phyloP scores from a whole-genome alignment of 176 grass and related monocot genomes.

The Lolium perenne region DNA sequence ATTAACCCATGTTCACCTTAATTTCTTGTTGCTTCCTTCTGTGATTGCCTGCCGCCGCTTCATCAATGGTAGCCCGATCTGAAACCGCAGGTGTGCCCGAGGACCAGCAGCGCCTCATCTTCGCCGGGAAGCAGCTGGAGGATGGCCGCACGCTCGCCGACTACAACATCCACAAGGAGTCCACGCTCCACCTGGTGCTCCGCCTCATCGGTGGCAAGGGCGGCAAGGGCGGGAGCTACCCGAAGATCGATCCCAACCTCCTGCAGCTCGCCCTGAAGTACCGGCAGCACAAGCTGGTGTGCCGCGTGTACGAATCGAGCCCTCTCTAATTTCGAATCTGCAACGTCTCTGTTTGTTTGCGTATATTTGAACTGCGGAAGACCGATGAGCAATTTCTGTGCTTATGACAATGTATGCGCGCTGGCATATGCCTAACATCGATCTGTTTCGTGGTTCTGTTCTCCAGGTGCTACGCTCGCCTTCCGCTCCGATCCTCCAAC shows the following conservation, averaged over 20 bases:
- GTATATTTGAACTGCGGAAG: not conserved
- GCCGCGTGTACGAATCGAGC: not conserved
- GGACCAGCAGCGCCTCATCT: constrained; percentile 90
- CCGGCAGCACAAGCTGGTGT: constrained; percentile 1
- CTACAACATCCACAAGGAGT: constrained; percentile 98
- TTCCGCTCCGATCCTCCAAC: not conserved
- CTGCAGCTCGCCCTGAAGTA: constrained; percentile 27
- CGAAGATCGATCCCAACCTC: constrained; percentile 3
- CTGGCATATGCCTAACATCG: not conserved
- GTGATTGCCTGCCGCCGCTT: not conserved
- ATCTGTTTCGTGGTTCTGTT: not conserved
- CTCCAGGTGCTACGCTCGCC: constrained; percentile 23
- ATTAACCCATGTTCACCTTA: not conserved
- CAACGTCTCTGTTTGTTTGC: not conserved
- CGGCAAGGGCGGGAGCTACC: constrained; percentile 4
- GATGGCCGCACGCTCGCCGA: constrained; percentile 81
- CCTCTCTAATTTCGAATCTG: not conserved
- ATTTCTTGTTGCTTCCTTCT: not conserved
- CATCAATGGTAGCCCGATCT: not conserved
- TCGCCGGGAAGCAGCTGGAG: constrained; percentile 92
- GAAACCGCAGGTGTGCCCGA: constrained; percentile 13
- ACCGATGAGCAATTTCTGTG: not conserved
- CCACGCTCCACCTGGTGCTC: constrained; percentile 77
- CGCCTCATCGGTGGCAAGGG: constrained; percentile 75
- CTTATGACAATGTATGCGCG: not conserved